Evolutionary conservation across 2,329 filamentous ascomycete species (phyloP), one percentile per base, ranked within the genome.

Genomic region (Didymellaceae sp.): DNA sequence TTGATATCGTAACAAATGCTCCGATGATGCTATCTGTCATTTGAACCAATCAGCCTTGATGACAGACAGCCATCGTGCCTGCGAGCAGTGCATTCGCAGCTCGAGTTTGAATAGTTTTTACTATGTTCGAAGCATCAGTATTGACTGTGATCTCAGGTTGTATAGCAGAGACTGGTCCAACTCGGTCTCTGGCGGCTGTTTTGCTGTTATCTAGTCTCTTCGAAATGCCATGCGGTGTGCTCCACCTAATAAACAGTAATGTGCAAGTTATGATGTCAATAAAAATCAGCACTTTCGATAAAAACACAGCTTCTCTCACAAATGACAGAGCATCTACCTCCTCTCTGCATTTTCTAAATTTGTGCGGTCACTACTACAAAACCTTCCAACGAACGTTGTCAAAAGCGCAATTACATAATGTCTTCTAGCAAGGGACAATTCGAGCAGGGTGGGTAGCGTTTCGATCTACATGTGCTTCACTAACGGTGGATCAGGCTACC

Each of bases 401-500:
- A 49, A 28, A 45, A 13, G 32, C 28, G 6, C 25, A 48, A 24
- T n/a, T 90, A 96, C 75, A 62, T 34, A 34, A 64, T 63, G 60
- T 62, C 57, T 21, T 59, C 66, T 35, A 52, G 59, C 52, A 73
- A 73, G 42, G 60, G 58, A n/a, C 65, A 70, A 46, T 73, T 73
- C 57, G 67, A 73, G 57, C 63, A 70, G 37, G 70, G 70, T 70
- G 57, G 31, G 56, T 42, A 11, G 13, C 14, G n/a, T 4, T 11
- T 17, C 1, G 7, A 0, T 18, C 28, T 13, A 41, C 10, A 7
- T 13, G 4, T 26, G n/a, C 18, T 4, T 5, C 9, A 20, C 34
- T 59, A 30, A 64, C 30, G 7, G 8, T 4, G 6, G 16, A n/a
- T 8, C 28, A 71, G 81, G 80, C 30, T 76, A 82, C 60, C 66